Percentiles rank a stretch among this genome's conserved stretches.
Conservation (phyloP, 2,329 filamentous ascomycete genomes). For the Teratosphaeriaceae sp. region DNA sequence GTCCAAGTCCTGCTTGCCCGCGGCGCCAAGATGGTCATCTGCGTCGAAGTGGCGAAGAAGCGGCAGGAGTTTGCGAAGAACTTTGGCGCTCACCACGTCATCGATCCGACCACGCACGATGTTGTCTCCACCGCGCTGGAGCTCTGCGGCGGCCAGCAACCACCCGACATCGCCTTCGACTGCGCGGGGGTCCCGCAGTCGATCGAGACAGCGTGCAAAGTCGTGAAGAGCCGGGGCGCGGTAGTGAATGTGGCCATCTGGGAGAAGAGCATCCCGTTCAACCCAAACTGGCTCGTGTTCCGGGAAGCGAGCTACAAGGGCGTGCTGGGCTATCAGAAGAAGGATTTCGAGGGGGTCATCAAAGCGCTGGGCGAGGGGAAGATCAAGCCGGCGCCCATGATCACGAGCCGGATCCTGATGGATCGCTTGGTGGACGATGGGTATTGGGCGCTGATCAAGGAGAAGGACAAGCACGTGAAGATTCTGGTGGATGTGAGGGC, state of each 20-base stretch:
- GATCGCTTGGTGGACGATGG: slow-evolving; percentile 52
- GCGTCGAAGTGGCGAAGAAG: slow-evolving; percentile 48
- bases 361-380: slow-evolving; percentile 23
- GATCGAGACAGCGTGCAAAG: slow-evolving; percentile 39
- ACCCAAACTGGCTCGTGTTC: slow-evolving; percentile 49
- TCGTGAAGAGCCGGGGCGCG: slow-evolving; percentile 48
- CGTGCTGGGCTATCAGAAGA: slow-evolving; percentile 44
- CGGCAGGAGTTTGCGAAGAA: slow-evolving; percentile 46
- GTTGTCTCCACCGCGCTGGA: slow-evolving; percentile 40
- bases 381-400: slow-evolving; percentile 51
- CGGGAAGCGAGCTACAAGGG: slow-evolving; percentile 48
- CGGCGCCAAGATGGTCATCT: slow-evolving; percentile 50
- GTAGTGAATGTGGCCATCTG: slow-evolving; percentile 61
- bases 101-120: slow-evolving; percentile 48
- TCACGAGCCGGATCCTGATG: slow-evolving; percentile 52
- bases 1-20: slow-evolving; percentile 52
- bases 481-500: slow-evolving; percentile 46
- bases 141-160: slow-evolving; percentile 41
- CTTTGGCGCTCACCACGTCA: slow-evolving; percentile 50
- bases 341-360: slow-evolving; percentile 54
- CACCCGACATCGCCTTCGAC: slow-evolving; percentile 56
- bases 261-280: slow-evolving; percentile 49
- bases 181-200: slow-evolving; percentile 52
- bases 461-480: slow-evolving; percentile 59
- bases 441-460: slow-evolving; percentile 44